A percentile compares a stretch with the other conserved stretches of the same genome.
phyloP scores from a whole-genome alignment of 2,329 filamentous ascomycete species.

The Simplicillium sp. region DNA sequence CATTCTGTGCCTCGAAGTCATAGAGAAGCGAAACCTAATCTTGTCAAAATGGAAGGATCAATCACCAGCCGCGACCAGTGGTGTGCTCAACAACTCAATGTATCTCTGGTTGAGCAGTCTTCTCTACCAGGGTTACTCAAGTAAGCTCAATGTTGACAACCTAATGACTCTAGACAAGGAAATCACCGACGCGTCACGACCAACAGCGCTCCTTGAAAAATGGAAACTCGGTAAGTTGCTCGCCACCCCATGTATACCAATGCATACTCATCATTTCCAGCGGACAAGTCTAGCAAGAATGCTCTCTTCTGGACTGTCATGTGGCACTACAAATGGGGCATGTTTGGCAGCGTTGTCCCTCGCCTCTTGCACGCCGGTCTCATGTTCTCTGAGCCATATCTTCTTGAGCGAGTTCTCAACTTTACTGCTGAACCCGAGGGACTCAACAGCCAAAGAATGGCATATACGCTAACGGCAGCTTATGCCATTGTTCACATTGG shows the following conservation, averaged over 20 bases:
- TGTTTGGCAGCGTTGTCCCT: slow-evolving; percentile 21
- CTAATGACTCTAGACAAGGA: slow-evolving; percentile 9
- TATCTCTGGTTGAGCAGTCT: slow-evolving; percentile 23
- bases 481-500: slow-evolving; percentile 28
- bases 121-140: slow-evolving; percentile 15
- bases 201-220: slow-evolving; percentile 4
- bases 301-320: slow-evolving; percentile 14
- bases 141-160: slow-evolving; percentile 11
- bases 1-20: slow-evolving; percentile 18
- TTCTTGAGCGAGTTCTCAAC: slow-evolving; percentile 24
- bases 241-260: not conserved
- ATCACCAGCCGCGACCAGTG: slow-evolving; percentile 19
- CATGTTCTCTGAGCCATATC: slow-evolving; percentile 31
- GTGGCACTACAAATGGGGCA: slow-evolving; percentile 14
- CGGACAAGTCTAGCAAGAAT: slow-evolving; percentile 11
- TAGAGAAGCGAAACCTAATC: slow-evolving; percentile 16
- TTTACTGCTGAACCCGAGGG: slow-evolving; percentile 16
- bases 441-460: slow-evolving; percentile 16
- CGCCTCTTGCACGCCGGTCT: slow-evolving; percentile 26
- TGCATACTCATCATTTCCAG: slow-evolving; percentile 5
- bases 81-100: slow-evolving; percentile 17
- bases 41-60: slow-evolving; percentile 9
- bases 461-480: slow-evolving; percentile 27
- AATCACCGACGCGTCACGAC: slow-evolving; percentile 9
- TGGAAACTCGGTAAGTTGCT: slow-evolving; percentile 8